Evolutionary conservation across 805 yeast species (phyloP).

Genomic region (Cyberlindnera bimundalis): DNA sequence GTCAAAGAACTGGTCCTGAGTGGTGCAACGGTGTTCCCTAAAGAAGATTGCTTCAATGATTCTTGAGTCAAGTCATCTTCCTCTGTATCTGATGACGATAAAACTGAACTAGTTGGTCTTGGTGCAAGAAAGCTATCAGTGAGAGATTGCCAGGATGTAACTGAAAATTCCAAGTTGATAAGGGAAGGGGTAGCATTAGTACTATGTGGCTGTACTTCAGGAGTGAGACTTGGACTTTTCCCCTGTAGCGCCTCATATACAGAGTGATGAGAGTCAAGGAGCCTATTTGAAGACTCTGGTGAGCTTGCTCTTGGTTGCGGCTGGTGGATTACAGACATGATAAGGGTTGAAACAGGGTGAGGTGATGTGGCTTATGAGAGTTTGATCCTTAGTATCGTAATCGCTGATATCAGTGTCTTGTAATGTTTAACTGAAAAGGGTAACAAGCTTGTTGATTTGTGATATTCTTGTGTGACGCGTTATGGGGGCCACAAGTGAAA

Average conservation of each 20-base stretch:
- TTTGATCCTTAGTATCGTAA: too few species aligned
- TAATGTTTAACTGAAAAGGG: too few species aligned
- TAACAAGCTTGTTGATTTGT: too few species aligned
- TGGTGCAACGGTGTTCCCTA: too few species aligned
- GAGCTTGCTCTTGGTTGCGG: conserved; percentile 18
- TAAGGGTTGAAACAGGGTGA: not conserved
- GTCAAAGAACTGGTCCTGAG: not conserved
- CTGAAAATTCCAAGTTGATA: conserved; percentile 22
- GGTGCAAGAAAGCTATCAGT: conserved; percentile 15
- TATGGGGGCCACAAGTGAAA: too few species aligned
- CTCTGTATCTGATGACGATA: conserved; percentile 27
- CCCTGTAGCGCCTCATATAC: conserved; percentile 24
- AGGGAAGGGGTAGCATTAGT: conserved; percentile 1
- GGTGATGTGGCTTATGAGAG: not conserved
- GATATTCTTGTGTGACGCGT: too few species aligned
- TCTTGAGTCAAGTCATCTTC: conserved; percentile 18
- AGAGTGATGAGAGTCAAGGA: conserved; percentile 25
- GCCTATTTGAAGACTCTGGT: conserved; percentile 16
- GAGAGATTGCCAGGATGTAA: conserved; percentile 26
- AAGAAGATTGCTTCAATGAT: not conserved
- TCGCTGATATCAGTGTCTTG: too few species aligned
- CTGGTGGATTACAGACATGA: conserved; percentile 17
- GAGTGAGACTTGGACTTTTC: conserved; percentile 1
- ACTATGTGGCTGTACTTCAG: not conserved
- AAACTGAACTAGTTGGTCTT: conserved; percentile 29